Evolutionary conservation across 805 yeast genomes (phyloP).

Genomic region (Nakazawaea sp.): DNA sequence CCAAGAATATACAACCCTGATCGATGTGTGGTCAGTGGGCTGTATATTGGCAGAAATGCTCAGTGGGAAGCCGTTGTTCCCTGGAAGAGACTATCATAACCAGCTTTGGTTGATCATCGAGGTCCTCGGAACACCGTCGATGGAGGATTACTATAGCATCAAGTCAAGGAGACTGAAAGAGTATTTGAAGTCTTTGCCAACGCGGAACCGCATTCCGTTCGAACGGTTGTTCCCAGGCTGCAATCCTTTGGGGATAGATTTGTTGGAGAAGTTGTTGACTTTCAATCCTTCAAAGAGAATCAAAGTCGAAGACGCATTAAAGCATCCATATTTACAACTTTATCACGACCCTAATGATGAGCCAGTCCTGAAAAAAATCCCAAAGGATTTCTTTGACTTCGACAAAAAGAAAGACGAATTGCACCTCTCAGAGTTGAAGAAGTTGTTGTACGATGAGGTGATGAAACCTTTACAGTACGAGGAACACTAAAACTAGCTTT

Average conservation of each 20-base stretch:
- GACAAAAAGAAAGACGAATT: slow-evolving; percentile 79
- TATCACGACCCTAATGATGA: slow-evolving; percentile 96
- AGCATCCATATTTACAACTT: slow-evolving; percentile 79
- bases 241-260: slow-evolving; percentile 63
- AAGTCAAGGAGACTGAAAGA: slow-evolving; percentile 83
- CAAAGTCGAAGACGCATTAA: slow-evolving; percentile 75
- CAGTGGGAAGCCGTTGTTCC: slow-evolving; percentile 81
- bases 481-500: no score
- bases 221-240: slow-evolving; percentile 40
- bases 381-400: slow-evolving; percentile 83
- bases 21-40: slow-evolving; percentile 96
- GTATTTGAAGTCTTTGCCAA: slow-evolving; percentile 76
- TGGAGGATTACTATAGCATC: slow-evolving; percentile 68
- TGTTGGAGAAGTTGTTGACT: slow-evolving; percentile 61
- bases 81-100: slow-evolving; percentile 91
- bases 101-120: slow-evolving; percentile 82
- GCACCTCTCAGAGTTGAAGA: slow-evolving; percentile 68
- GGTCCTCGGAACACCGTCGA: slow-evolving; percentile 80
- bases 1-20: slow-evolving; percentile 89
- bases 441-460: slow-evolving; percentile 74
- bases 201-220: slow-evolving; percentile 55
- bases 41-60: slow-evolving; percentile 91
- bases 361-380: slow-evolving; percentile 78
- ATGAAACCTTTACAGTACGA: slow-evolving; percentile 37
- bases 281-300: slow-evolving; percentile 82